phyloP scores from a whole-genome alignment of 805 yeast genomes.

The Millerago galiae region DNA sequence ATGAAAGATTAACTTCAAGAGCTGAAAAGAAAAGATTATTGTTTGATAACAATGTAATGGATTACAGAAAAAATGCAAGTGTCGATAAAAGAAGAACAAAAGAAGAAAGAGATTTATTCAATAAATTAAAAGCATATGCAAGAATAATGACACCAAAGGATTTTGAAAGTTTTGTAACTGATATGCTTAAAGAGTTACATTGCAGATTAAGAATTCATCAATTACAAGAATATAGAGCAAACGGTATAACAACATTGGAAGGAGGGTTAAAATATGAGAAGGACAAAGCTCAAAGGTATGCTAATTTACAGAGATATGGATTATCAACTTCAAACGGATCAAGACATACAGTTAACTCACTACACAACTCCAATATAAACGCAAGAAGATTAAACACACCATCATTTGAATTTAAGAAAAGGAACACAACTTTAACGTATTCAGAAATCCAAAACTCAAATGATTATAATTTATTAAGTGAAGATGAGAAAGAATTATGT shows the following conservation, averaged over 20 bases:
- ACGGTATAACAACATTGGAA: constrained; percentile 81
- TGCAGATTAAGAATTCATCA: constrained; percentile 80
- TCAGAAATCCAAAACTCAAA: constrained; percentile 71
- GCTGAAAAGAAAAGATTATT: constrained; percentile 87
- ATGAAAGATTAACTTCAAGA: constrained; percentile 80
- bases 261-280: constrained; percentile 82
- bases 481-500: constrained; percentile 86
- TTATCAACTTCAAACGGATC: constrained; percentile 22
- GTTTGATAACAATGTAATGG: constrained; percentile 70
- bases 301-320: constrained; percentile 52
- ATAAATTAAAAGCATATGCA: constrained; percentile 73
- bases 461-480: constrained; percentile 74
- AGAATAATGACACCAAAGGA: constrained; percentile 76
- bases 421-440: constrained; percentile 42
- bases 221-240: constrained; percentile 86
- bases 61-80: constrained; percentile 75
- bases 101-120: constrained; percentile 81
- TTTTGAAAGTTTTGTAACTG: constrained; percentile 67
- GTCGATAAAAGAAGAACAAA: constrained; percentile 80
- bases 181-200: constrained; percentile 69
- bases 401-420: constrained; percentile 17
- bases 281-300: constrained; percentile 67
- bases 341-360: constrained; percentile 28
- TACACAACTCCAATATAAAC: constrained; percentile 15
- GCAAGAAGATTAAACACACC: constrained; percentile 17